Percentiles rank a stretch among this genome's conserved stretches.
phyloP scores from a whole-genome alignment of 2,329 filamentous ascomycete genomes.

The Cladosporium colombiae region DNA sequence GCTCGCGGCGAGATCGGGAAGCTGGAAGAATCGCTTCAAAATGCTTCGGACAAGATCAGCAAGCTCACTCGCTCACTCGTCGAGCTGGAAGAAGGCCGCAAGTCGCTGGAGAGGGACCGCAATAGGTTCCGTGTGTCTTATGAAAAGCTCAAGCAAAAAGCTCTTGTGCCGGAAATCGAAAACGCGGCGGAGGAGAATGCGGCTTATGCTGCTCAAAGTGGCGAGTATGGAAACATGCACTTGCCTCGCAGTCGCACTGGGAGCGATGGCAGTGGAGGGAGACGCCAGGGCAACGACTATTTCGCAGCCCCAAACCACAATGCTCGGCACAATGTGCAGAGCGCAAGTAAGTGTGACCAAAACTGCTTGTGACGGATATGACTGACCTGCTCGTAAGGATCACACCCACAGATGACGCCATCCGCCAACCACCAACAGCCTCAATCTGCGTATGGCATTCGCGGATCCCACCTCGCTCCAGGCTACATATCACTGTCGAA shows the following conservation, averaged over 20 bases:
- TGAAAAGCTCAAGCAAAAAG: slow-evolving; percentile 56
- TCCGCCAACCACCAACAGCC: neutral
- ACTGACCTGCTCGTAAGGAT: neutral
- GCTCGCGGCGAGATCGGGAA: slow-evolving; percentile 8
- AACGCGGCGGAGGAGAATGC: slow-evolving; percentile 57
- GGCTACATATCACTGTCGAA: neutral
- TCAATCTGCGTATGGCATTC: slow-evolving; percentile 6
- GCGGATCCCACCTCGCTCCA: neutral
- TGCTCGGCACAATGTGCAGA: slow-evolving; percentile 24
- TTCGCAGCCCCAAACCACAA: slow-evolving; percentile 18
- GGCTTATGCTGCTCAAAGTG: slow-evolving; percentile 46
- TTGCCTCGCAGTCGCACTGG: slow-evolving; percentile 20
- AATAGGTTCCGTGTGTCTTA: slow-evolving; percentile 39
- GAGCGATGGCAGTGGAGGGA: slow-evolving; percentile 28
- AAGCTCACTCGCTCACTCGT: slow-evolving; percentile 8
- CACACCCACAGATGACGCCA: neutral
- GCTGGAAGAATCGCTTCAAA: slow-evolving; percentile 10
- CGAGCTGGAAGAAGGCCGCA: slow-evolving; percentile 13
- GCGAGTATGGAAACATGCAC: slow-evolving; percentile 8
- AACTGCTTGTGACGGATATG: neutral
- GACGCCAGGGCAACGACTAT: slow-evolving; percentile 8
- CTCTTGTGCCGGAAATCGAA: slow-evolving; percentile 56
- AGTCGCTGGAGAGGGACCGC: slow-evolving; percentile 14
- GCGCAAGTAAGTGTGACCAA: slow-evolving; percentile 24
- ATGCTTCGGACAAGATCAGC: slow-evolving; percentile 9